Percentiles rank a stretch among this genome's conserved stretches.
Conservation (phyloP, 2,329 filamentous ascomycete genomes). For the Nigrograna mackinnonii region DNA sequence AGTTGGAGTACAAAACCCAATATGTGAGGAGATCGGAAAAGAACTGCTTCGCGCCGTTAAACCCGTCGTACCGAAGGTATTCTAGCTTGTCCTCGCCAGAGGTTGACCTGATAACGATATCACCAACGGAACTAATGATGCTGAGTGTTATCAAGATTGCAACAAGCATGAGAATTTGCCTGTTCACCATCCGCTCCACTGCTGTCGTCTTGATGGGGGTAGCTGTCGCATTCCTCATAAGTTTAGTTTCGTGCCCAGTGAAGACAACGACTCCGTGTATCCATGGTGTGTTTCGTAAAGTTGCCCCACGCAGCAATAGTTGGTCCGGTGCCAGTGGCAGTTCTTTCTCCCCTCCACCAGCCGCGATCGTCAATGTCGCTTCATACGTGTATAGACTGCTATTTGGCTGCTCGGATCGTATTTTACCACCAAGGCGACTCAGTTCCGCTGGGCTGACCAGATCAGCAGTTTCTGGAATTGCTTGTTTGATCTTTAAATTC, state of each 20-base stretch:
- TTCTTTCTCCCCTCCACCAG: constrained; percentile 91
- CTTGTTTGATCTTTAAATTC: constrained; percentile 98
- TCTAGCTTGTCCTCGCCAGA: constrained; percentile 60
- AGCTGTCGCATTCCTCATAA: constrained; percentile 98
- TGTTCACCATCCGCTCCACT: constrained; percentile 91
- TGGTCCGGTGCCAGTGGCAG: constrained; percentile 89
- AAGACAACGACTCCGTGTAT: constrained; percentile 96
- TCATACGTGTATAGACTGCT: constrained; percentile 99
- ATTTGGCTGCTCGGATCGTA: constrained; percentile 96
- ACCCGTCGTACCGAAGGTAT: constrained; percentile 69
- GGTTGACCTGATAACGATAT: constrained; percentile 76
- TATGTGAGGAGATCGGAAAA: constrained; percentile 96
- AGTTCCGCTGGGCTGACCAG: constrained; percentile 87
- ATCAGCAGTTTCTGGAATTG: constrained; percentile 85
- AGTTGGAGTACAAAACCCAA: constrained; percentile 95
- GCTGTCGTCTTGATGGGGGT: constrained; percentile 97
- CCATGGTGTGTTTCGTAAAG: constrained; percentile 94
- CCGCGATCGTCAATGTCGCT: constrained; percentile 88
- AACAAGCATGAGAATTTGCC: constrained; percentile 88
- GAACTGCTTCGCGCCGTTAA: constrained; percentile 77
- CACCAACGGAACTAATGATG: constrained; percentile 87
- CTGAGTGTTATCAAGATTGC: constrained; percentile 82
- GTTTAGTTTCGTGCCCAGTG: constrained; percentile 95
- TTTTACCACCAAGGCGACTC: constrained; percentile 79
- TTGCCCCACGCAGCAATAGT: constrained; percentile 88